A percentile compares a stretch with the other conserved stretches of the same genome.
Conservation (phyloP, 495 filamentous ascomycete species). For the Wilcoxina mikolae region DNA sequence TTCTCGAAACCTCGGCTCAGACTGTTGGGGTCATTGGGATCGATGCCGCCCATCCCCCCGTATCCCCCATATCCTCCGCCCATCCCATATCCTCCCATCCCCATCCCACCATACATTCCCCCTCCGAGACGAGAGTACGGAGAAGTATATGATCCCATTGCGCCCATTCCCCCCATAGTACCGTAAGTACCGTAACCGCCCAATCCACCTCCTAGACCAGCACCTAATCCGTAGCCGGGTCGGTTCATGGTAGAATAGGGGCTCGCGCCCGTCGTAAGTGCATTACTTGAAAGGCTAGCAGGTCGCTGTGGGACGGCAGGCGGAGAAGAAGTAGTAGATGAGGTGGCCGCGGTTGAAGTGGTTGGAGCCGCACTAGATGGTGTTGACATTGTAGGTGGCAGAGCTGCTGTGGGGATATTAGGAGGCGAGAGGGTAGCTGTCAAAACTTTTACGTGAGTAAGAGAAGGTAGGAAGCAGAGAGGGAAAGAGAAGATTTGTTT, state of each 20-base stretch:
- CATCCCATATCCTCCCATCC: constrained; percentile 41
- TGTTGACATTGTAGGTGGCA: constrained; percentile 15
- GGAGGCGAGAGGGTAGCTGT: not conserved
- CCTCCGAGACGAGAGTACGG: constrained; percentile 38
- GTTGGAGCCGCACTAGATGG: constrained; percentile 34
- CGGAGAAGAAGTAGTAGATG: constrained; percentile 35
- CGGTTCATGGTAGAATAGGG: constrained; percentile 53
- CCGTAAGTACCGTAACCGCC: constrained; percentile 23
- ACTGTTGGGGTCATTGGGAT: constrained; percentile 86
- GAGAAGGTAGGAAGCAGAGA: not conserved
- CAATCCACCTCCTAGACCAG: constrained; percentile 31
- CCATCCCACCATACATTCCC: constrained; percentile 42
- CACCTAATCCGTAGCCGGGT: constrained; percentile 24
- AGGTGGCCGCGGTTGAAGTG: constrained; percentile 31
- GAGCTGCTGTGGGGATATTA: constrained; percentile 2
- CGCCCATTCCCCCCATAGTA: constrained; percentile 34
- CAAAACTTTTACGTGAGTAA: constrained; percentile 11
- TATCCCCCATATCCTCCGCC: constrained; percentile 45
- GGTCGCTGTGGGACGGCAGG: constrained; percentile 73
- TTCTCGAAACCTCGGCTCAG: constrained; percentile 79
- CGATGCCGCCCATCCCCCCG: constrained; percentile 39
- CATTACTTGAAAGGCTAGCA: constrained; percentile 55
- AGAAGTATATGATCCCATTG: constrained; percentile 34
- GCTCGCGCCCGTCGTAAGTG: constrained; percentile 39
- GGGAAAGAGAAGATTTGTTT: not conserved